Conservation (phyloP, 192 early-diverging fungal species). For the Entomortierella beljakovae region DNA sequence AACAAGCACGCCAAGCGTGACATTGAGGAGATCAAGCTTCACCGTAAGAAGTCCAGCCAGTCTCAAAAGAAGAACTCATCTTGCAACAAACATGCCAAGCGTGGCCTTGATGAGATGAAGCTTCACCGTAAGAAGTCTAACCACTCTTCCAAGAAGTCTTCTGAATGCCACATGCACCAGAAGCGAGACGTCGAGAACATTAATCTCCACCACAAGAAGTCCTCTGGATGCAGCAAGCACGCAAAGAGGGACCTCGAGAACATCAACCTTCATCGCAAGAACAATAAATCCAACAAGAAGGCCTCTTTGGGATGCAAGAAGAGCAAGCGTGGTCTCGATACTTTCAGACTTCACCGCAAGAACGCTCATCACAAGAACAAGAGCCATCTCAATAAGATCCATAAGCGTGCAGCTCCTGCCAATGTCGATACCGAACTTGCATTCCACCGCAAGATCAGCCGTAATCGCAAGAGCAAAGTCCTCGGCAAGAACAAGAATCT, state of each 20-base stretch:
- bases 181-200: not conserved
- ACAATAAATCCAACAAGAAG: not conserved
- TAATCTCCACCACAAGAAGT: conserved; percentile 17
- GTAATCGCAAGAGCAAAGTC: conserved; percentile 14
- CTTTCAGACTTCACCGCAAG: conserved; percentile 16
- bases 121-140: conserved; percentile 17
- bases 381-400: not conserved
- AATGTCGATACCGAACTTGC: conserved; percentile 19
- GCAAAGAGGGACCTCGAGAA: not conserved
- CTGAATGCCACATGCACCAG: not conserved
- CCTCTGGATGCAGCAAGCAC: no score
- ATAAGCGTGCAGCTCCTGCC: not conserved
- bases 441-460: conserved; percentile 36
- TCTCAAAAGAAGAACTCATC: no score
- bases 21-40: not conserved
- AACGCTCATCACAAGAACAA: conserved; percentile 7
- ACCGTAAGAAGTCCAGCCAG: conserved; percentile 13
- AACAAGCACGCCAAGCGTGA: not conserved
- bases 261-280: conserved; percentile 4
- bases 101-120: not conserved
- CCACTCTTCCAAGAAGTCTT: not conserved
- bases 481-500: conserved; percentile 18
- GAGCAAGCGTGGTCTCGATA: conserved; percentile 5
- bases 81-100: not conserved
- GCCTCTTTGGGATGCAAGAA: not conserved